Percentiles rank a stretch among this genome's conserved stretches.
Conservation (phyloP, 352 stramenopile species). For the Pelagophyceae sp. region DNA sequence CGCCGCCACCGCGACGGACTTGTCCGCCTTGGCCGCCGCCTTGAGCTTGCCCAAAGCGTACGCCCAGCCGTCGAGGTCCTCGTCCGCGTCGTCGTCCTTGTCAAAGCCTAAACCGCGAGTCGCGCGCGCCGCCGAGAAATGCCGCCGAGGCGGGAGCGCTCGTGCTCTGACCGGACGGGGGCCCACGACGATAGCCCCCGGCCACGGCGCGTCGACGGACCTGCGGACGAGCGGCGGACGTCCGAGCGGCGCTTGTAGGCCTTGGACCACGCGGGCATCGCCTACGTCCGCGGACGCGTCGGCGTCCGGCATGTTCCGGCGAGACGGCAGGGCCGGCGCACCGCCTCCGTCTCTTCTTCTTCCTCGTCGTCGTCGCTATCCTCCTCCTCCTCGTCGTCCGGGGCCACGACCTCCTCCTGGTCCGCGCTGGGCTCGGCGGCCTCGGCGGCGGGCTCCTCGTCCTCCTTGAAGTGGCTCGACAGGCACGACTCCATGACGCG, state of each 20-base stretch:
- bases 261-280: neutral
- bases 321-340: neutral
- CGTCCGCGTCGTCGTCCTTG: neutral
- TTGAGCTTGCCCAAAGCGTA: neutral
- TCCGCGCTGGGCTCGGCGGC: neutral
- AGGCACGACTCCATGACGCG: neutral
- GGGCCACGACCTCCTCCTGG: neutral
- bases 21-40: neutral
- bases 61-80: neutral
- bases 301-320: neutral
- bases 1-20: neutral
- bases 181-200: neutral
- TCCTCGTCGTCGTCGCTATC: constrained; percentile 3
- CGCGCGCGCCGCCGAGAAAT: no score
- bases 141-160: no score
- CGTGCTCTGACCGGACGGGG: no score
- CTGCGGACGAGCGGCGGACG: neutral
- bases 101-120: no score
- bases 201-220: neutral
- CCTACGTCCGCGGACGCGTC: neutral
- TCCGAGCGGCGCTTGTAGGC: neutral
- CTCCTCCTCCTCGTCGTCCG: neutral
- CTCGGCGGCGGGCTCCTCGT: neutral
- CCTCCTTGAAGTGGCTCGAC: no score
- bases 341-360: neutral